Evolutionary conservation across 2,329 filamentous ascomycete species (phyloP).

Genomic region (Rutstroemia sp.): DNA sequence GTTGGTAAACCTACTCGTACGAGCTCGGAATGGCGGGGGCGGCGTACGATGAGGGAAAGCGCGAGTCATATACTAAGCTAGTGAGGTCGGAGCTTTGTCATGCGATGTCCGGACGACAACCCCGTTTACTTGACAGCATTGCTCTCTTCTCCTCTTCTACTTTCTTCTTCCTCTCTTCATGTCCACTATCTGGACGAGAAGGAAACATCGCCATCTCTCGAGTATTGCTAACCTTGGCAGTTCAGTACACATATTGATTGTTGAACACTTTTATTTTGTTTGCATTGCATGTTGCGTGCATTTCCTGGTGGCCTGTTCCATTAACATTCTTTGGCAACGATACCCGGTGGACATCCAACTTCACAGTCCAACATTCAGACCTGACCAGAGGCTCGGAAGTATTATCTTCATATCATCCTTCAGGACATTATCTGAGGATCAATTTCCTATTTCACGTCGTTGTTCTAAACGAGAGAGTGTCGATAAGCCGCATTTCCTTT

Average conservation of each 20-base stretch:
- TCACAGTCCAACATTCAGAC: no score
- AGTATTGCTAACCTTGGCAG: slow-evolving; percentile 18
- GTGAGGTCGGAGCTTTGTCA: slow-evolving; percentile 12
- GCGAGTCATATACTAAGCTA: slow-evolving; percentile 14
- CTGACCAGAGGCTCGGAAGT: not conserved
- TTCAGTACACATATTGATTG: not conserved
- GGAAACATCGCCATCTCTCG: slow-evolving; percentile 12
- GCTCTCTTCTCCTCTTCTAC: slow-evolving; percentile 1
- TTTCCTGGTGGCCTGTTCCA: slow-evolving; percentile 1
- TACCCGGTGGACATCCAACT: not conserved
- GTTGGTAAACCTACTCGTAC: no score
- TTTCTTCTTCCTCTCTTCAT: slow-evolving; percentile 10
- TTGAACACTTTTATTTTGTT: slow-evolving; percentile 2
- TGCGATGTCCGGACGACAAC: slow-evolving; percentile 2
- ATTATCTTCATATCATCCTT: slow-evolving; percentile 13
- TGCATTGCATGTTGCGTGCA: not conserved
- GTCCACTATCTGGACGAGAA: slow-evolving; percentile 10
- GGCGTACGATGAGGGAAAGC: not conserved
- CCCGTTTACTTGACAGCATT: not conserved
- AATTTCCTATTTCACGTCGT: no score
- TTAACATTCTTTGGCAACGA: slow-evolving; percentile 14
- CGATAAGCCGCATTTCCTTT: slow-evolving; percentile 20
- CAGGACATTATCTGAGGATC: not conserved
- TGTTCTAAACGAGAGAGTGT: slow-evolving; percentile 17
- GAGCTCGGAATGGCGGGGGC: not conserved